Percentiles rank a stretch among this genome's conserved stretches.
phyloP scores from a whole-genome alignment of 441 rosid genomes.

The Pelargonium citronellum region DNA sequence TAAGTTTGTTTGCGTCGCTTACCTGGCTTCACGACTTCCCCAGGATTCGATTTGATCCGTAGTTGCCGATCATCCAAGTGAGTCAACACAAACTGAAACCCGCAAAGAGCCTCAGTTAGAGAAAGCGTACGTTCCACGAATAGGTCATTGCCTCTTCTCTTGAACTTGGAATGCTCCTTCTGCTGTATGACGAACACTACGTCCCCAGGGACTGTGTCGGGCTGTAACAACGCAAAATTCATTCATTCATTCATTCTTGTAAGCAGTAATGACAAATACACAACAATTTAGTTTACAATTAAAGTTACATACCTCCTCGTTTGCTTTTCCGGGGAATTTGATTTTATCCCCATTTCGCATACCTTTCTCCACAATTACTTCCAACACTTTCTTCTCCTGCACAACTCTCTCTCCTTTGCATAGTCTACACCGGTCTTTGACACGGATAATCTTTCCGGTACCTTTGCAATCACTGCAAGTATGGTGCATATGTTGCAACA shows the following conservation, averaged over 20 bases:
- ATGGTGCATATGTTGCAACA: conserved; percentile 92
- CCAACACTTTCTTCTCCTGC: conserved; percentile 85
- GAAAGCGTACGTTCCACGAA: conserved; percentile 70
- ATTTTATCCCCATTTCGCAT: conserved; percentile 88
- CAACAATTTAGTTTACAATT: conserved; percentile 38
- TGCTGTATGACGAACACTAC: conserved; percentile 84
- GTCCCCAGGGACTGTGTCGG: conserved; percentile 84
- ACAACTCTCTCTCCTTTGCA: conserved; percentile 93
- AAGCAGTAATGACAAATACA: not conserved
- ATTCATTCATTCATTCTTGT: conserved; percentile 42
- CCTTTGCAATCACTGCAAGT: conserved; percentile 89
- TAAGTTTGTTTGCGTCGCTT: conserved; percentile 28
- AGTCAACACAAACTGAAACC: conserved; percentile 68
- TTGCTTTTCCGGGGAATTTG: conserved; percentile 91
- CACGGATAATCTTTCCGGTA: conserved; percentile 83
- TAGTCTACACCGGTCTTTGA: conserved; percentile 77
- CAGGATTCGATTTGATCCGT: conserved; percentile 72
- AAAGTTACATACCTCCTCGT: conserved; percentile 73
- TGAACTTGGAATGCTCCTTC: conserved; percentile 82
- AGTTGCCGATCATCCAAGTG: conserved; percentile 88
- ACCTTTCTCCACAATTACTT: conserved; percentile 90
- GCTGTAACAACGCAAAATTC: conserved; percentile 46
- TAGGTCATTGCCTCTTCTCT: conserved; percentile 84
- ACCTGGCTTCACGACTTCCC: conserved; percentile 87
- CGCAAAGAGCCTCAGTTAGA: conserved; percentile 84